These are phyloP conservation scores for Lasiosphaeriaceae sp. DNA, from an alignment of 495 filamentous ascomycete genomes.

Conservation along the genomic window DNA sequence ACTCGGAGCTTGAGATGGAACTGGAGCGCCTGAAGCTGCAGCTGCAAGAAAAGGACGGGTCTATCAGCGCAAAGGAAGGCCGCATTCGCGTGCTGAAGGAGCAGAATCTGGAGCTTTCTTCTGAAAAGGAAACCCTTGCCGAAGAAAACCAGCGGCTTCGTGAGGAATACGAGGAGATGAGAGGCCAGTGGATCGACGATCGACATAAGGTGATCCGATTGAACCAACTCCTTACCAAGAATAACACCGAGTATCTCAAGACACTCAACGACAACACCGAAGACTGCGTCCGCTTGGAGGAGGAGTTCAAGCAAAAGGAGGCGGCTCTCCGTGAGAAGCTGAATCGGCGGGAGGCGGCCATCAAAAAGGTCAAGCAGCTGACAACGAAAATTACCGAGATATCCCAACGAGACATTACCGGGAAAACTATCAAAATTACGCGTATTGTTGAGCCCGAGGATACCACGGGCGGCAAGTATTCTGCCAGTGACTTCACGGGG, in stretches of 20 bases:
- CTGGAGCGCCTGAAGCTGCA: conserved; percentile 29
- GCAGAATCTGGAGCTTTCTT: conserved; percentile 31
- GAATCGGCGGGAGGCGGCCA: conserved; percentile 29
- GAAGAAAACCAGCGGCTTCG: conserved; percentile 31
- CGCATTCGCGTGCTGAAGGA: conserved; percentile 30
- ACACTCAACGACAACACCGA: conserved; percentile 23
- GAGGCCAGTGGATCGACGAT: conserved; percentile 24
- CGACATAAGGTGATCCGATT: conserved; percentile 26
- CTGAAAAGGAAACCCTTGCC: conserved; percentile 28
- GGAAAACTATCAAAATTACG: conserved; percentile 31
- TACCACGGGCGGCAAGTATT: conserved; percentile 10
- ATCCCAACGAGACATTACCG: conserved; percentile 27
- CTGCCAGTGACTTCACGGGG: conserved; percentile 25
- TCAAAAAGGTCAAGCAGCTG: conserved; percentile 32
- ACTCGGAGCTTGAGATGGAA: conserved; percentile 34
- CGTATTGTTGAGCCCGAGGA: conserved; percentile 34
- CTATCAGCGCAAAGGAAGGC: conserved; percentile 21
- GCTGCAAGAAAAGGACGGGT: conserved; percentile 26
- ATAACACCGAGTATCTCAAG: conserved; percentile 23
- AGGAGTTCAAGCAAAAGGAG: conserved; percentile 32
- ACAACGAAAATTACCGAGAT: conserved; percentile 29
- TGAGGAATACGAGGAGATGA: conserved; percentile 22
- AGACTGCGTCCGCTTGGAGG: conserved; percentile 29
- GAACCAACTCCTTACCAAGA: conserved; percentile 27
- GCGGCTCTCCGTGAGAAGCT: conserved; percentile 28